These are phyloP conservation scores for Backusella macrospora DNA, from an alignment of 192 early-diverging fungal genomes.

Conservation along the genomic window DNA sequence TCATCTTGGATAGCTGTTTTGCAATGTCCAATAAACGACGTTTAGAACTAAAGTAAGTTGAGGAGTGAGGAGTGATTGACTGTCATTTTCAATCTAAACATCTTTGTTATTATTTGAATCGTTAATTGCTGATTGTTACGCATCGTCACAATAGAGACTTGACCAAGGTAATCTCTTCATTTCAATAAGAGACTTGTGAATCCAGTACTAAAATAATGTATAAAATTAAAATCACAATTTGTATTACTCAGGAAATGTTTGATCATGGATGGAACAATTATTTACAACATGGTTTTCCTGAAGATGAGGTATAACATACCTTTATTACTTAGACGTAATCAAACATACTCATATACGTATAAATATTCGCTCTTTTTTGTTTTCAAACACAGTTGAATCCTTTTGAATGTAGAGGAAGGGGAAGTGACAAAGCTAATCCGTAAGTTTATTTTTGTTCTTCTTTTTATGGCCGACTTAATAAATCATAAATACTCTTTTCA, in stretches of 20 bases:
- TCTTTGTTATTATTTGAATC: not conserved
- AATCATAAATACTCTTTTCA: not conserved
- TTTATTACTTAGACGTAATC: too few relatives aligned
- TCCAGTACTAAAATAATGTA: not conserved
- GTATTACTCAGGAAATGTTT: slow-evolving; percentile 60
- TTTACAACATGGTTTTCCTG: slow-evolving; percentile 83
- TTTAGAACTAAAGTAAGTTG: slow-evolving; percentile 23
- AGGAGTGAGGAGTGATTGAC: not conserved
- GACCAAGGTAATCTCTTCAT: slow-evolving; percentile 19
- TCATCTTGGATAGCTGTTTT: not conserved
- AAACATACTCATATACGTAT: too few relatives aligned
- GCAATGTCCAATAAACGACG: slow-evolving; percentile 24
- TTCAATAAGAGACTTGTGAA: not conserved
- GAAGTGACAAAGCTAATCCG: slow-evolving; percentile 66
- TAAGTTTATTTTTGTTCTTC: slow-evolving; percentile 28
- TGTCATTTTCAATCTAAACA: not conserved
- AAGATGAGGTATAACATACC: slow-evolving; percentile 64
- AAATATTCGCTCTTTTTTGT: too few relatives aligned
- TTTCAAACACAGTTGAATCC: slow-evolving; percentile 67
- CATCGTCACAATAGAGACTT: slow-evolving; percentile 1
- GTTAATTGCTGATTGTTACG: too few relatives aligned
- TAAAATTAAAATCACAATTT: not conserved
- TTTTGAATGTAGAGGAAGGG: slow-evolving; percentile 75
- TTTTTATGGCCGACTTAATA: slow-evolving; percentile 4
- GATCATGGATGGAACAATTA: slow-evolving; percentile 81